A percentile compares a stretch with the other conserved stretches of the same genome.
Evolutionary conservation across 306 rosid genomes (phyloP).

Genomic region (Cicer bijugum): DNA sequence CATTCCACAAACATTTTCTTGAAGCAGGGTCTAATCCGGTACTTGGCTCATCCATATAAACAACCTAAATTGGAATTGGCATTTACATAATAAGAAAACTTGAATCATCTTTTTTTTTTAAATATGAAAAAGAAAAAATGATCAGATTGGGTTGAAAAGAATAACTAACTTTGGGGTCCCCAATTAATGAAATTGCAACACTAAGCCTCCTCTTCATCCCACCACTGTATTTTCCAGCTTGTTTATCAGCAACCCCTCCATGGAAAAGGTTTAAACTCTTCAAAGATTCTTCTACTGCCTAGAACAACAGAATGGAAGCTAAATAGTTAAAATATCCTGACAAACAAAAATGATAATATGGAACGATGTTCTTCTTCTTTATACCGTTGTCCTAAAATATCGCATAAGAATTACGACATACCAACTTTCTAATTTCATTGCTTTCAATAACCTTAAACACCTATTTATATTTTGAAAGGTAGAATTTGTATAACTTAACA

Average conservation of each 20-base stretch:
- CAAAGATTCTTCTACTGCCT: constrained; percentile 91
- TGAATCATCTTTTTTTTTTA: constrained; percentile 8
- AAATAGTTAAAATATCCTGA: not conserved
- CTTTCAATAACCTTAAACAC: not conserved
- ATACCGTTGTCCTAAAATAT: no score
- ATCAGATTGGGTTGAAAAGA: constrained; percentile 28
- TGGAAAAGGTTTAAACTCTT: constrained; percentile 75
- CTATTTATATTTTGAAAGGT: not conserved
- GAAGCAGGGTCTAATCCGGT: constrained; percentile 92
- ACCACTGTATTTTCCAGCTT: constrained; percentile 78
- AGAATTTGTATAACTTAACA: not conserved
- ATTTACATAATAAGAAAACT: not conserved
- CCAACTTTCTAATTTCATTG: not conserved
- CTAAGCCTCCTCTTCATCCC: constrained; percentile 97
- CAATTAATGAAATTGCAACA: constrained; percentile 83
- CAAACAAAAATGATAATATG: no score
- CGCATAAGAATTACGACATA: not conserved
- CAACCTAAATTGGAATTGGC: constrained; percentile 60
- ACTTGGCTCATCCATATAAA: constrained; percentile 95
- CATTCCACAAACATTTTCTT: constrained; percentile 80
- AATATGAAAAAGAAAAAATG: not conserved
- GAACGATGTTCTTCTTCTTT: no score
- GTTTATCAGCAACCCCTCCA: constrained; percentile 80
- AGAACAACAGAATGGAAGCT: constrained; percentile 36
- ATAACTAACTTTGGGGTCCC: constrained; percentile 74